phyloP scores from a whole-genome alignment of 2,329 filamentous ascomycete species.

The Epichloe bromicola region DNA sequence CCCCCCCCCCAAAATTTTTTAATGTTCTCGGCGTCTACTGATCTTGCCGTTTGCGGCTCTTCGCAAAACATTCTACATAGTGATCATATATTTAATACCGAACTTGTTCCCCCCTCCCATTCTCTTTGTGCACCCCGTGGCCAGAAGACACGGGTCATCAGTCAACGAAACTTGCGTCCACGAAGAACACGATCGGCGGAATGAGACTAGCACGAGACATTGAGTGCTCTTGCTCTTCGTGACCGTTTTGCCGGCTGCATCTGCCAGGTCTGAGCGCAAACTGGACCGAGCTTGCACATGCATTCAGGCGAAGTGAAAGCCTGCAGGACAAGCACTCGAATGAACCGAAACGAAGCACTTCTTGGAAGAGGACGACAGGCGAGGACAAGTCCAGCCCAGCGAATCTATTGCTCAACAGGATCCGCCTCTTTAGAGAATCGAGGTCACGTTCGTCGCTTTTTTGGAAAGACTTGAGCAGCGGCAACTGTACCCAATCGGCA shows the following conservation, averaged over 20 bases:
- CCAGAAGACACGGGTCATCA: too few species aligned
- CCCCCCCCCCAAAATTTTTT: too few species aligned
- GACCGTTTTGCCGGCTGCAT: background rate
- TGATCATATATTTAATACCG: too few species aligned
- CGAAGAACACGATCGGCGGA: background rate
- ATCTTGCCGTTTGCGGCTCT: too few species aligned
- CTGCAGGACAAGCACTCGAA: background rate
- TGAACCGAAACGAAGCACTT: background rate
- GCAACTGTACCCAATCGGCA: background rate
- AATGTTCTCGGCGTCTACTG: too few species aligned
- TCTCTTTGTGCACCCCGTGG: too few species aligned
- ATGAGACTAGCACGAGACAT: background rate
- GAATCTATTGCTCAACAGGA: background rate
- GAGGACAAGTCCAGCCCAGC: background rate
- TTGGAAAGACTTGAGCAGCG: background rate
- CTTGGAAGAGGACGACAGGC: background rate
- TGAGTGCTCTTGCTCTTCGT: background rate
- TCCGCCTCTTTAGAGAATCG: background rate
- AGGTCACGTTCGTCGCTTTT: background rate
- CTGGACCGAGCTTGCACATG: slow-evolving; percentile 1
- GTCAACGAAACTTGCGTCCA: too few species aligned
- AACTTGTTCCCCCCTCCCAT: background rate
- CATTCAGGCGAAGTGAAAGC: slow-evolving; percentile 1
- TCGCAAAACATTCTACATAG: too few species aligned
- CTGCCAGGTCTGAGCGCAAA: slow-evolving; percentile 1